phyloP scores from a whole-genome alignment of 1,139 yeast genomes.

The Yamadazyma buinensis region DNA sequence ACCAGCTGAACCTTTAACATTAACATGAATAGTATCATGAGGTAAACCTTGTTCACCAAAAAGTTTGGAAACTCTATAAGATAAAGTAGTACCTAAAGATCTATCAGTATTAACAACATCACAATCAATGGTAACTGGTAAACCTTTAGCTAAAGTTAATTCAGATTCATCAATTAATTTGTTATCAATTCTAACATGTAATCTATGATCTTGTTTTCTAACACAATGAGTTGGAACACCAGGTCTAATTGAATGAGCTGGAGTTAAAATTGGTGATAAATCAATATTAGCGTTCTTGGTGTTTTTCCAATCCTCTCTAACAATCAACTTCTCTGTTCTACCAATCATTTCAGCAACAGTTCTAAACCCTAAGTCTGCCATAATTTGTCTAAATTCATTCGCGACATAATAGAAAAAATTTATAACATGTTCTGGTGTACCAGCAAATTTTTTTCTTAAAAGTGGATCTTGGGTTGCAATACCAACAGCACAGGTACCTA shows the following conservation, averaged over 20 bases:
- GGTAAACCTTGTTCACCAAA: constrained; percentile 95
- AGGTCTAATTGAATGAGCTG: constrained; percentile 96
- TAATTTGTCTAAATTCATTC: constrained; percentile 84
- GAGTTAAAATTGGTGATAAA: constrained; percentile 88
- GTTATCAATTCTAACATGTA: constrained; percentile 91
- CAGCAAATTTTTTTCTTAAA: constrained; percentile 85
- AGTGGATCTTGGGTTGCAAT: constrained; percentile 98
- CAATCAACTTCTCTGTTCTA: constrained; percentile 83
- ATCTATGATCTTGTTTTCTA: constrained; percentile 89
- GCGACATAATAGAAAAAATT: constrained; percentile 95
- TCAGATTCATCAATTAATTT: constrained; percentile 95
- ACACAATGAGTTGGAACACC: constrained; percentile 94
- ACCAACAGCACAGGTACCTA: constrained; percentile 95
- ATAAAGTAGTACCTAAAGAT: constrained; percentile 89
- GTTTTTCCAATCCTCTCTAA: constrained; percentile 80
- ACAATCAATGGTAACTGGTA: constrained; percentile 92
- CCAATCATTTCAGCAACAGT: constrained; percentile 98
- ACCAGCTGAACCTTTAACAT: constrained; percentile 91
- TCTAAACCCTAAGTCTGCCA: constrained; percentile 95
- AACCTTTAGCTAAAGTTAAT: constrained; percentile 85
- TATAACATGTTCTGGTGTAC: constrained; percentile 98
- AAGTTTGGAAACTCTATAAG: constrained; percentile 87
- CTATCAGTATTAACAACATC: constrained; percentile 94
- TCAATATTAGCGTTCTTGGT: constrained; percentile 92
- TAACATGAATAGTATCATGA: constrained; percentile 92